Evolutionary conservation across 2,329 filamentous ascomycete species (phyloP), one percentile per base, ranked within the genome.

Genomic region (Talaromyces sp.): DNA sequence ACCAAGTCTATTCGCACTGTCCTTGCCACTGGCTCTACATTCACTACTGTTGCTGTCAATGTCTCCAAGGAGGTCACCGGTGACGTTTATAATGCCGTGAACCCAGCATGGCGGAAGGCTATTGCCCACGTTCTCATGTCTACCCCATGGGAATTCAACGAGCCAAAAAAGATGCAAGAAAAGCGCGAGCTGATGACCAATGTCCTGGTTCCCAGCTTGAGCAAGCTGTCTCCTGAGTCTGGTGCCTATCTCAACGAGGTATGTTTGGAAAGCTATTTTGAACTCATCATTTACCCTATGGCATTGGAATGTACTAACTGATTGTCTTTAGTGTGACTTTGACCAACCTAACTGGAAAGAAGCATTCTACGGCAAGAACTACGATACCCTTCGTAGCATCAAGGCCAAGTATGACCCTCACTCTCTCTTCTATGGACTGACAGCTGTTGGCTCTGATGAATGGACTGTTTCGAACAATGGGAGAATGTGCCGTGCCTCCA

Each of bases 91-190:
- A 77, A 78, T 49, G 63, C 75, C 0, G 74, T 78, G 1, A 66
- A 73, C 20, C 75, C 75, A 7, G 72, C 68, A 4, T 78, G 75
- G 75, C 66, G 76, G 4, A 65, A 73, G 1, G 58, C 71, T 10
- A 55, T 52, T 32, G 80, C 81, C 47, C 78, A 75, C 10, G 62
- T 61, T 43, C 66, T 66, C 2, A 62, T 68, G 22, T 54, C 75
- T 14, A 57, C 56, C 14, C 6, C 22, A 1, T 56, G 54, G 54
- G 44, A 56, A 22, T 56, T 37, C 22, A 20, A 54, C 24, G 30
- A 49, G 41, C 51, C 45, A 4, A 11, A 54, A 24, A 29, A 51
- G 14, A 51, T 51, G 40, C 33, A 20, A 13, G 24, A 39, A 1
- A 69, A 60, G 5, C 57, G 63, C 32, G 68, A 75, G 52, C 48